Percentiles rank a stretch among this genome's conserved stretches.
Evolutionary conservation across 192 early-diverging fungal genomes (phyloP).

Genomic region (Backusella liffmaniae): DNA sequence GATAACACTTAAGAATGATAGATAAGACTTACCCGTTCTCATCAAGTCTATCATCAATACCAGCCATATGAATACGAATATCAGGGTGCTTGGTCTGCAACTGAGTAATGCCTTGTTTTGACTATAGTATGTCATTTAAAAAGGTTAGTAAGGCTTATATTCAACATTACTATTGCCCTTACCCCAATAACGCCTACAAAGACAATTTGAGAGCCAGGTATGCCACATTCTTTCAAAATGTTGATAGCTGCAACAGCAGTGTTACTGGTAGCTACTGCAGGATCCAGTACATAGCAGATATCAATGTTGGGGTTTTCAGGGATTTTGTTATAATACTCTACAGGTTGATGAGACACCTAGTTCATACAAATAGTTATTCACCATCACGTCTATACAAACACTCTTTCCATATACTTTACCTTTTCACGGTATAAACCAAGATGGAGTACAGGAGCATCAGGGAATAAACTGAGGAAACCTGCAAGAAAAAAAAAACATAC

Average conservation of each 20-base stretch:
- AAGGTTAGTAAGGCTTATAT: neutral
- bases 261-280: conserved; percentile 76
- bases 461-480: conserved; percentile 63
- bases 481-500: conserved; percentile 9
- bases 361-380: neutral
- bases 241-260: conserved; percentile 76
- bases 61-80: conserved; percentile 54
- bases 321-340: conserved; percentile 94
- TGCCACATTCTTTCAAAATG: conserved; percentile 81
- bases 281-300: conserved; percentile 74
- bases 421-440: conserved; percentile 82
- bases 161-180: conserved; percentile 33
- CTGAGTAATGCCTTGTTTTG: conserved; percentile 33
- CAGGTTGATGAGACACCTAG: conserved; percentile 71
- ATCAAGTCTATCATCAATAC: conserved; percentile 57
- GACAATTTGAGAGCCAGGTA: conserved; percentile 57
- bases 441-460: conserved; percentile 71
- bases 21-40: conserved; percentile 46
- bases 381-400: neutral
- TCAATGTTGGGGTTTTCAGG: conserved; percentile 67
- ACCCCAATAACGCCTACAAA: conserved; percentile 63
- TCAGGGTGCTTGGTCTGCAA: conserved; percentile 47
- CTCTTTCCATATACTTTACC: conserved; percentile 21
- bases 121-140: conserved; percentile 17
- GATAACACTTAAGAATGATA: neutral